Evolutionary conservation across 2,329 filamentous ascomycete species (phyloP).

Genomic region (Beauveria medogensis): DNA sequence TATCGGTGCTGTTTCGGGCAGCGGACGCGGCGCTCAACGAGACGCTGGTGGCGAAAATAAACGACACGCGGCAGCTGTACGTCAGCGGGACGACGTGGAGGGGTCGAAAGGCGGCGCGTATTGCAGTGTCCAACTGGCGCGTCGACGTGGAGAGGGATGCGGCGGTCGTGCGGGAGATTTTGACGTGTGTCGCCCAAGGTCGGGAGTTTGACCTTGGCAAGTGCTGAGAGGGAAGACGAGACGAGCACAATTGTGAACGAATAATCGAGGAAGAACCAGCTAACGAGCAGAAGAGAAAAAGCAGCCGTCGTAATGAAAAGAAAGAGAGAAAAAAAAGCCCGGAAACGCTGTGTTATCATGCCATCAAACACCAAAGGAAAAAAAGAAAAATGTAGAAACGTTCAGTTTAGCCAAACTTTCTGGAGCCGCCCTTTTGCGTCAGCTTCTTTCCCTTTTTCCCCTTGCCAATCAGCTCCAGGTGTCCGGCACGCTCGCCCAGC

Average conservation of each 20-base stretch:
- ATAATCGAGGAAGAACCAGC: too few relatives aligned
- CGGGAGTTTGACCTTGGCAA: slow-evolving; percentile 21
- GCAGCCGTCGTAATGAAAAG: background rate
- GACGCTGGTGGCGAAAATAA: slow-evolving; percentile 62
- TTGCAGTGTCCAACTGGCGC: slow-evolving; percentile 82
- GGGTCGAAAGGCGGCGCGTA: slow-evolving; percentile 64
- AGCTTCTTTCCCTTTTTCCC: slow-evolving; percentile 40
- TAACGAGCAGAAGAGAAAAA: too few relatives aligned
- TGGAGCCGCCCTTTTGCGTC: slow-evolving; percentile 39
- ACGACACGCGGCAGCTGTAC: slow-evolving; percentile 65
- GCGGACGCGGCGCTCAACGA: slow-evolving; percentile 54
- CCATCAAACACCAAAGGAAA: background rate
- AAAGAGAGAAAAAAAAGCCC: background rate
- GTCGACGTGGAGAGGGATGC: slow-evolving; percentile 62
- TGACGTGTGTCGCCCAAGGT: slow-evolving; percentile 41
- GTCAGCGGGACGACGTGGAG: slow-evolving; percentile 77
- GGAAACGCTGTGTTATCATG: slow-evolving; percentile 4
- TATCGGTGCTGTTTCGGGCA: slow-evolving; percentile 69
- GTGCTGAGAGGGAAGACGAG: background rate
- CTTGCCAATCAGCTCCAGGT: slow-evolving; percentile 51
- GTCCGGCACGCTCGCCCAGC: slow-evolving; percentile 50
- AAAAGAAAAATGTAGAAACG: background rate
- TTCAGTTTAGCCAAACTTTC: slow-evolving; percentile 44
- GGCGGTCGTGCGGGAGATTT: slow-evolving; percentile 53
- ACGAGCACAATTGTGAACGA: background rate